phyloP scores from a whole-genome alignment of 768 basidiomycete species.

The Pleurotus eryngii region DNA sequence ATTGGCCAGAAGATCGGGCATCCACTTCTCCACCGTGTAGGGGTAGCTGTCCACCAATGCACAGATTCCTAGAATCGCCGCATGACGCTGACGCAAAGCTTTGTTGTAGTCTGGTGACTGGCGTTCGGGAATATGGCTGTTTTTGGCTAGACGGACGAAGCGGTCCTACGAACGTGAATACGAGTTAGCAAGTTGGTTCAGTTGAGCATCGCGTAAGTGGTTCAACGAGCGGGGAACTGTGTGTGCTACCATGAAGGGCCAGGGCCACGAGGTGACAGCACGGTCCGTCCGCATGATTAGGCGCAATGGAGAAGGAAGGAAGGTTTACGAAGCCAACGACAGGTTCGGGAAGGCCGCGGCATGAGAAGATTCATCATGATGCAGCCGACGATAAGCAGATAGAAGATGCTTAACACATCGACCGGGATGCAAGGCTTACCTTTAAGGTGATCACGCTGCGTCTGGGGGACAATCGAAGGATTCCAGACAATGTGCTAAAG shows the following conservation, averaged over 20 bases:
- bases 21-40: slow-evolving; percentile 93
- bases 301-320: background rate
- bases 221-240: background rate
- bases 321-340: background rate
- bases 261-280: background rate
- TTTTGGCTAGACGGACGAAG: slow-evolving; percentile 71
- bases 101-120: slow-evolving; percentile 64
- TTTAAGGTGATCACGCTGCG: slow-evolving; percentile 74
- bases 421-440: slow-evolving; percentile 27
- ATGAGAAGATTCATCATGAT: too few relatives aligned
- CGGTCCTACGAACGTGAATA: slow-evolving; percentile 49
- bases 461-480: slow-evolving; percentile 77
- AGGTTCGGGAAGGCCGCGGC: too few relatives aligned
- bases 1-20: slow-evolving; percentile 79
- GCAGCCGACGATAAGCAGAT: too few relatives aligned
- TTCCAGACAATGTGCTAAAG: slow-evolving; percentile 71
- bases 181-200: slow-evolving; percentile 4
- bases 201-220: background rate
- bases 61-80: slow-evolving; percentile 91
- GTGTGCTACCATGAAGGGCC: background rate
- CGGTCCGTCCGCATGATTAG: background rate
- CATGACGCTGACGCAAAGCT: slow-evolving; percentile 77
- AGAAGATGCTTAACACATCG: too few relatives aligned
- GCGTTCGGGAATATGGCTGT: slow-evolving; percentile 61
- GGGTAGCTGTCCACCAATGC: slow-evolving; percentile 93